Base-by-base conservation (phyloP, 2,329 filamentous ascomycete genomes). In the Xylariaceae sp. region DNA sequence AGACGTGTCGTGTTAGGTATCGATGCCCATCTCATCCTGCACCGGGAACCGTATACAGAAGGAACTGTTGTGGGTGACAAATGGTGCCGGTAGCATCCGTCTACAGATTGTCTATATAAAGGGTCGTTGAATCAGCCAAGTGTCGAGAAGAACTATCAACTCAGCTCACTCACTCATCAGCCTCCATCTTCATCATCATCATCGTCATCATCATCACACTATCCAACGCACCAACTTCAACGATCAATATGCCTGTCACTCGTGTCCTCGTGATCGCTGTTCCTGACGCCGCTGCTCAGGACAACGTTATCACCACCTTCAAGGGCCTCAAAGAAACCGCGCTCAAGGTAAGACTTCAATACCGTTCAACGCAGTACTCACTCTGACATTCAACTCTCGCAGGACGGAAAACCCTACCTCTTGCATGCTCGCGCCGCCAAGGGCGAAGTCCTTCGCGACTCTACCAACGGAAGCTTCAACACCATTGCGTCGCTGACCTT, bases 11-110 rank as follows among this genome's bases (percentile, higher is more conserved):
- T 27, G 4, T 27, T 4, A 7, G 22, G 22, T 27, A 27, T 27
- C 7, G 22, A 27, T 27, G 22, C 22, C 7, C 22, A 7, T 27
- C 7, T 27, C 22, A 7, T 27, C 7, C 4, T 27, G 22, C 22
- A 4, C 7, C 7, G 22, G 22, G 7, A 27, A 27, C 22, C 22
- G 22, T 27, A 27, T 27, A 27, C 22, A 27, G 22, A 27, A 27
- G 22, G 22, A 42, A 12, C 18, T 42, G 27, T 38, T 11, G 22
- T 45, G 12, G 33, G 30, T 54, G 52, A 54, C 52, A 54, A 54
- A 54, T 54, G 52, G 49, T 46, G 46, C 49, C 52, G 49, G 48
- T 46, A 45, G 22, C 49, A 52, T 52, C 49, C 52, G 47, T 44
- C 41, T 40, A 15, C 36, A 27, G 27, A 47, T 33, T 31, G 49